Evolutionary conservation across 371 early-diverging fungal species (phyloP).

Genomic region (Coemansia sp.): DNA sequence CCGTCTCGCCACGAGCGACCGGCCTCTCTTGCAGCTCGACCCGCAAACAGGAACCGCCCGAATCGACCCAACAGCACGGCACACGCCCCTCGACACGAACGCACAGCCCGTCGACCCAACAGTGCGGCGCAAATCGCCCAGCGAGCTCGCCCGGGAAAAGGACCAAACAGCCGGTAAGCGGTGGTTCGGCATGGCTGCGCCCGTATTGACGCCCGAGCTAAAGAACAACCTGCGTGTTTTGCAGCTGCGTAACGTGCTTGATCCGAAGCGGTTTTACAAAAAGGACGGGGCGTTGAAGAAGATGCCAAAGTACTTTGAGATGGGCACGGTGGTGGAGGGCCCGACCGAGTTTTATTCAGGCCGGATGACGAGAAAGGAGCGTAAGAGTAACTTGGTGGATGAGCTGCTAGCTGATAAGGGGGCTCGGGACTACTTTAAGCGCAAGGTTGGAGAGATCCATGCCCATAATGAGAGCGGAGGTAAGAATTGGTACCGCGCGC

Average conservation of each 20-base stretch:
- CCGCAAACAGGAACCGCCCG: constrained; percentile 25
- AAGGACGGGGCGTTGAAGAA: constrained; percentile 64
- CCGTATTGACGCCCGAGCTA: constrained; percentile 82
- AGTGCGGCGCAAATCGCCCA: constrained; percentile 18
- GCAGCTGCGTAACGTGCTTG: constrained; percentile 83
- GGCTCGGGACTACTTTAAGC: constrained; percentile 77
- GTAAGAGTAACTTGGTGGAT: constrained; percentile 79
- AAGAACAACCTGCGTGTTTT: constrained; percentile 86
- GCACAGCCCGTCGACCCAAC: constrained; percentile 30
- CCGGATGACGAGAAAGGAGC: constrained; percentile 81
- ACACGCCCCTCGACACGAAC: background rate
- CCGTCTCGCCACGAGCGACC: constrained; percentile 17
- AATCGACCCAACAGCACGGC: constrained; percentile 7
- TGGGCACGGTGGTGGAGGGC: constrained; percentile 88
- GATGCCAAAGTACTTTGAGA: constrained; percentile 88
- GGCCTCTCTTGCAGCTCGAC: constrained; percentile 13
- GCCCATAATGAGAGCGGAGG: constrained; percentile 63
- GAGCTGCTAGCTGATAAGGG: constrained; percentile 81
- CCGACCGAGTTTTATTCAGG: constrained; percentile 85
- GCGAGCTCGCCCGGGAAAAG: constrained; percentile 53
- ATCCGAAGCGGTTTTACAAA: constrained; percentile 92
- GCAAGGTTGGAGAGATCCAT: constrained; percentile 78
- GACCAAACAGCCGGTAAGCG: constrained; percentile 70
- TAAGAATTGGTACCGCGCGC: constrained; percentile 61
- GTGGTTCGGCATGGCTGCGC: constrained; percentile 93